These are phyloP conservation scores for Erodium texanum DNA, from an alignment of 441 rosid species.

Conservation along the genomic window DNA sequence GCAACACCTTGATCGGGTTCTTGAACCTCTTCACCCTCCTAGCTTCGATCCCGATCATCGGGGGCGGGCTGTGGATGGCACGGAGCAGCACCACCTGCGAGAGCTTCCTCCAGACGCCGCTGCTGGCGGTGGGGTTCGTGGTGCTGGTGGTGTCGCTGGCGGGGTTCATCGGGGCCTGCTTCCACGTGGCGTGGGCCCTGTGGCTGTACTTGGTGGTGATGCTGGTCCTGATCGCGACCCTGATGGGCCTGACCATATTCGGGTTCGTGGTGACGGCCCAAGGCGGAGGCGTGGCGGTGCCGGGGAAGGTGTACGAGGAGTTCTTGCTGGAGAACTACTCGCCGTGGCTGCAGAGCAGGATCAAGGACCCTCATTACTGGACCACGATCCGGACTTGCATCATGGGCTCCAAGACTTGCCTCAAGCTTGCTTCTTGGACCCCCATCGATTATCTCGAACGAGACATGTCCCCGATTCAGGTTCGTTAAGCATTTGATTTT, in stretches of 20 bases:
- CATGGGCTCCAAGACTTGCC: constrained; percentile 58
- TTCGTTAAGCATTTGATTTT: background rate
- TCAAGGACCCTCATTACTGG: constrained; percentile 55
- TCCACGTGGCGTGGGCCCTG: constrained; percentile 63
- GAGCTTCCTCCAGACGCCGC: constrained; percentile 72
- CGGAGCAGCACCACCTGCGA: constrained; percentile 69
- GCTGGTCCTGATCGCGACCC: constrained; percentile 49
- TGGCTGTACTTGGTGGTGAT: constrained; percentile 81
- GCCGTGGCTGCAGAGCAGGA: constrained; percentile 63
- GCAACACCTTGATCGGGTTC: constrained; percentile 71
- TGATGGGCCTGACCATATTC: constrained; percentile 55
- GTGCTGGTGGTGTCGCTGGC: constrained; percentile 59
- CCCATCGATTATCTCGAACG: constrained; percentile 61
- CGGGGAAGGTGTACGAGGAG: constrained; percentile 39
- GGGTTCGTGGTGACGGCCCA: constrained; percentile 66
- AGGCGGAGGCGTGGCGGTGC: constrained; percentile 60
- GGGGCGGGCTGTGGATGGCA: constrained; percentile 80
- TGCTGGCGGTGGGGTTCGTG: constrained; percentile 59
- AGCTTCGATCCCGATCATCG: constrained; percentile 76
- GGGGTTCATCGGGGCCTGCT: constrained; percentile 84
- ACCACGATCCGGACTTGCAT: constrained; percentile 56
- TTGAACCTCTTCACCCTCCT: constrained; percentile 66
- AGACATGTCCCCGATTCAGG: constrained; percentile 73
- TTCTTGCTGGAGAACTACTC: constrained; percentile 59
- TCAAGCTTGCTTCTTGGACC: constrained; percentile 58